Evolutionary conservation across 2,329 filamentous ascomycete genomes (phyloP).

Genomic region (Xylaria sp.): DNA sequence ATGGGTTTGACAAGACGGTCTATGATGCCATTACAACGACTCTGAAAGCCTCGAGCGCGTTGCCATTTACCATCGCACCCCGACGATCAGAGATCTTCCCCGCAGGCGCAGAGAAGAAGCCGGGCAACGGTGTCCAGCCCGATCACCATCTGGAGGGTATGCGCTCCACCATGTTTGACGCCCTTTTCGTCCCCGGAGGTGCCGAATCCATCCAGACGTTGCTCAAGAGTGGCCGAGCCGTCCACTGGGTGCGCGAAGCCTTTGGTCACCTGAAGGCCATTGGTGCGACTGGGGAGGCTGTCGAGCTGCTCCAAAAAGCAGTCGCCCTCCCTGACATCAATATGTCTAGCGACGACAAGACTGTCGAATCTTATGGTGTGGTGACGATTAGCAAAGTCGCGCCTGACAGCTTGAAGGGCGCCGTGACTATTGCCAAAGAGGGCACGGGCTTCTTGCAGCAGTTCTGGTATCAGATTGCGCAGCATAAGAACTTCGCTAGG

Average conservation of each 20-base stretch:
- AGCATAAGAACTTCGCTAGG: constrained; percentile 75
- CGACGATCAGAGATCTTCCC: constrained; percentile 70
- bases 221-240: constrained; percentile 70
- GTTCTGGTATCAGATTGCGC: constrained; percentile 71
- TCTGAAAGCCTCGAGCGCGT: constrained; percentile 64
- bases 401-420: constrained; percentile 65
- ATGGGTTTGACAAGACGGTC: constrained; percentile 72
- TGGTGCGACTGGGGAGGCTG: constrained; percentile 74
- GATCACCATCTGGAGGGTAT: constrained; percentile 82
- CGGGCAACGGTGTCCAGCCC: constrained; percentile 62
- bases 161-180: constrained; percentile 82
- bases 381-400: constrained; percentile 65
- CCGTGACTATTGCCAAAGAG: constrained; percentile 67
- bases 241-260: constrained; percentile 79
- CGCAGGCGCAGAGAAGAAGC: constrained; percentile 59
- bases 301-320: constrained; percentile 62
- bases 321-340: constrained; percentile 51
- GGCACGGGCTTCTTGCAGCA: constrained; percentile 72
- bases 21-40: constrained; percentile 70
- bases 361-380: constrained; percentile 76
- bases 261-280: constrained; percentile 84
- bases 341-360: constrained; percentile 52
- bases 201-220: constrained; percentile 66
- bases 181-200: constrained; percentile 77
- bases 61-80: constrained; percentile 75